Base-by-base conservation (phyloP, 2,329 filamentous ascomycete genomes). In the Epichloe typhina region DNA sequence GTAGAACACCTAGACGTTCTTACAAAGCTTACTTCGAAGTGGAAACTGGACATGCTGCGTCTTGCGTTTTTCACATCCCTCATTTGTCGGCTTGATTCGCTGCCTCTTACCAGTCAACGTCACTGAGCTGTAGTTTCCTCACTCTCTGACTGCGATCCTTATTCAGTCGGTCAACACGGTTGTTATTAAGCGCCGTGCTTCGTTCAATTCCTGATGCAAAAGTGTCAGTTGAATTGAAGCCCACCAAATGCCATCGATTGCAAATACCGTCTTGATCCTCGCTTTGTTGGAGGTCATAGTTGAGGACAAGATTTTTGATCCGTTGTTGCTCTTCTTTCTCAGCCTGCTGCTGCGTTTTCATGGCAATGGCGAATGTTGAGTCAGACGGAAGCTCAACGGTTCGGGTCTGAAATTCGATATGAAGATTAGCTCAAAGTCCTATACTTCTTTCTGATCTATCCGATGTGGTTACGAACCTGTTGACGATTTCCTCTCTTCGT, bases 401-500 rank as follows among this genome's bases (percentile, higher is more conserved):
- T 47, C 87, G 86, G 21, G 91, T 96, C 87, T 94, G 41, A 61
- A 21, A 26, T 52, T 58, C 57, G 52, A 36, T 58, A 36, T 23
- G 41, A 19, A 31, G 3, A 33, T 52, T 6, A 9, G 19, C 36
- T 26, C 12, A 12, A 3, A 37, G 50, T 36, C 11, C 33, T 31
- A 8, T 13, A 17, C 3, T n/a, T 38, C 15, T 26, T 39, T 31
- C 11, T n/a, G 4, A 36, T 17, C 9, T 13, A 39, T 40, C 8
- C 3, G 2, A 35, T 17, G 17, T 13, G 26, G 15, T 8, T 5
- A 47, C 53, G 36, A 62, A 88, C 88, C 79, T 96, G 91, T 67
- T 95, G 91, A 53, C 89, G 85, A 63, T 97, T 97, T 53, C 93
- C 93, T 62, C 84, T 88, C 75, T 96, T 97, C 36, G 93, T 98